These are phyloP conservation scores for Colletotrichum salicis DNA, from an alignment of 2,329 filamentous ascomycete species.

Conservation along the genomic window DNA sequence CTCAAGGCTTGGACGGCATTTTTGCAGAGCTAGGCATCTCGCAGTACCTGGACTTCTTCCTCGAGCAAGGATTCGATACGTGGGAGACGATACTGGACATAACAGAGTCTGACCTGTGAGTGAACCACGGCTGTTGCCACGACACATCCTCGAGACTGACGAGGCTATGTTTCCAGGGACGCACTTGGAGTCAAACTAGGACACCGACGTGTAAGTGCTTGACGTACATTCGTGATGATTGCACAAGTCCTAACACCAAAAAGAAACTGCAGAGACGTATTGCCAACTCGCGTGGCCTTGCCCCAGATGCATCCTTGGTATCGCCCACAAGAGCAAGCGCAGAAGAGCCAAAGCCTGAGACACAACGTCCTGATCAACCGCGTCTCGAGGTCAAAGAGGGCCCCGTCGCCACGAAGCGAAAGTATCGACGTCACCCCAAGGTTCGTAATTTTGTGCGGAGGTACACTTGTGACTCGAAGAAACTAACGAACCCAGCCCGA, in stretches of 20 bases:
- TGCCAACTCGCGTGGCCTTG: slow-evolving; percentile 75
- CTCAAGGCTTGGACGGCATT: slow-evolving; percentile 70
- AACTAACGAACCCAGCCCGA: slow-evolving; percentile 65
- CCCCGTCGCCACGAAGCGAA: slow-evolving; percentile 69
- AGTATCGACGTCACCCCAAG: slow-evolving; percentile 83
- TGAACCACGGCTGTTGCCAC: slow-evolving; percentile 33
- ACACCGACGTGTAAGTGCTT: slow-evolving; percentile 76
- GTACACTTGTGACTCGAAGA: not conserved
- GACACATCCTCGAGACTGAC: not conserved
- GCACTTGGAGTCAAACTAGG: slow-evolving; percentile 81
- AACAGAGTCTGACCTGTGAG: slow-evolving; percentile 83
- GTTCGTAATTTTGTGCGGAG: slow-evolving; percentile 51
- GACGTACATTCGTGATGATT: not conserved
- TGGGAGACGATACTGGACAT: slow-evolving; percentile 88
- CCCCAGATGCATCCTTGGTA: slow-evolving; percentile 62
- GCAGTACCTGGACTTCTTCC: slow-evolving; percentile 78
- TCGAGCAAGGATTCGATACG: slow-evolving; percentile 84
- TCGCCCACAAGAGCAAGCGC: slow-evolving; percentile 60
- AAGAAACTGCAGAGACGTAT: slow-evolving; percentile 88
- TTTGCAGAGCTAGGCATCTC: slow-evolving; percentile 81
- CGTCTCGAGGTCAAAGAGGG: slow-evolving; percentile 52
- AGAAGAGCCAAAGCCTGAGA: slow-evolving; percentile 67
- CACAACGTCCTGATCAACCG: slow-evolving; percentile 59
- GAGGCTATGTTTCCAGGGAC: slow-evolving; percentile 60
- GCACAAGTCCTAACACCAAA: not conserved